These are phyloP conservation scores for Suillus paluster DNA, from an alignment of 768 basidiomycete genomes.

Conservation along the genomic window DNA sequence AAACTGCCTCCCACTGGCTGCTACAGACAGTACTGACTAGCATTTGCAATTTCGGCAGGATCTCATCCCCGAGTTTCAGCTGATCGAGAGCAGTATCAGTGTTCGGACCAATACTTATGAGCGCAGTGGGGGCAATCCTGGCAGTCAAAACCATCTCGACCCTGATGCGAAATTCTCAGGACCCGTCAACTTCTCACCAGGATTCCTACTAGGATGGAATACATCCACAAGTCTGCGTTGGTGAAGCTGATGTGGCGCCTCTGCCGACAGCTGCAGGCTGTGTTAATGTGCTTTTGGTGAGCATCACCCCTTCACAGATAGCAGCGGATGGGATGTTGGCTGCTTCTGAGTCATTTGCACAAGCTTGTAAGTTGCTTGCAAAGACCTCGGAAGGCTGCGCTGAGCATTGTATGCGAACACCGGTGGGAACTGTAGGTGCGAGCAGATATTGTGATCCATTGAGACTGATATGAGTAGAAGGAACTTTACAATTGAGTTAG, in stretches of 20 bases:
- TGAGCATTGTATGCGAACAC: background rate
- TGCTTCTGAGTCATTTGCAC: too few species aligned
- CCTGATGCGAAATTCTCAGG: background rate
- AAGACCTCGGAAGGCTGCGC: background rate
- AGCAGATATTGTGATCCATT: constrained; percentile 3
- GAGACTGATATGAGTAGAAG: background rate
- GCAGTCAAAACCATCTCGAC: background rate
- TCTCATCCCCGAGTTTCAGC: constrained; percentile 7
- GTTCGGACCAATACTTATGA: constrained; percentile 16
- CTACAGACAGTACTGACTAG: constrained; percentile 1
- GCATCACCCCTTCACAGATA: too few species aligned
- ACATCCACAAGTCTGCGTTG: too few species aligned
- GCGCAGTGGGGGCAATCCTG: background rate
- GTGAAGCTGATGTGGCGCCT: too few species aligned
- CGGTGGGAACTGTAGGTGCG: background rate
- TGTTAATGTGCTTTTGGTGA: background rate
- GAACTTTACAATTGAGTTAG: background rate
- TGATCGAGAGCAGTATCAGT: constrained; percentile 12
- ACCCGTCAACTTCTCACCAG: too few species aligned
- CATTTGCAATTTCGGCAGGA: constrained; percentile 2
- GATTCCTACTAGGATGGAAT: too few species aligned
- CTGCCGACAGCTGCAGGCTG: background rate
- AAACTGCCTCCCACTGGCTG: constrained; percentile 13
- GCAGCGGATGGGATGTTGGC: too few species aligned
- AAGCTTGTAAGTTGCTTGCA: too few species aligned